These are phyloP conservation scores for Vigna hirtella DNA, from an alignment of 306 rosid species.

Conservation along the genomic window DNA sequence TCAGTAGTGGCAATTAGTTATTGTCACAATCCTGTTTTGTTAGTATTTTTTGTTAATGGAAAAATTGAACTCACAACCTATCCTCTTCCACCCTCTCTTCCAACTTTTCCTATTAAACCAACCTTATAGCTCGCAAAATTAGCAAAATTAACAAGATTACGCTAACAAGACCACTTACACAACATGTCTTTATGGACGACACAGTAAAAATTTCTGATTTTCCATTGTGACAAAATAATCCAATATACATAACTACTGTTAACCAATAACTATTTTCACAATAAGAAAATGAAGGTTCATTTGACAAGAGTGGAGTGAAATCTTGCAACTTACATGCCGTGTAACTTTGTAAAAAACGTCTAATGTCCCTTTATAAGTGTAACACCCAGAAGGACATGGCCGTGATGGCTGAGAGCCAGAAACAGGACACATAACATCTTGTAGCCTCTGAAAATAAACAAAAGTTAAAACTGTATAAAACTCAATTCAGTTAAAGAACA, in stretches of 20 bases:
- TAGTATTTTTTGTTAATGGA: too few relatives aligned
- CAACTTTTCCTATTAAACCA: too few relatives aligned
- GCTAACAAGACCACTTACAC: not conserved
- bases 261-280: not conserved
- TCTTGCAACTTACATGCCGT: conserved; percentile 67
- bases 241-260: not conserved
- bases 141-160: not conserved
- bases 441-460: conserved; percentile 54
- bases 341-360: conserved; percentile 79
- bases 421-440: conserved; percentile 53
- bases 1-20: not conserved
- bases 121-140: not conserved
- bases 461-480: not conserved
- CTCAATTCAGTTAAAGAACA: not conserved
- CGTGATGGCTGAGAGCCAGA: conserved; percentile 47
- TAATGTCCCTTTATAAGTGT: conserved; percentile 74
- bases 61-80: too few relatives aligned
- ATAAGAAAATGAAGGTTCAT: not conserved
- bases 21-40: not conserved
- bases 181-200: not conserved
- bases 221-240: not conserved
- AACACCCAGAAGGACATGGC: conserved; percentile 56
- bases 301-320: not conserved
- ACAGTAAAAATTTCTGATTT: not conserved
- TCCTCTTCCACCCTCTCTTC: too few relatives aligned